phyloP scores from a whole-genome alignment of 495 filamentous ascomycete genomes.

The Hypoxylon subgilvum region DNA sequence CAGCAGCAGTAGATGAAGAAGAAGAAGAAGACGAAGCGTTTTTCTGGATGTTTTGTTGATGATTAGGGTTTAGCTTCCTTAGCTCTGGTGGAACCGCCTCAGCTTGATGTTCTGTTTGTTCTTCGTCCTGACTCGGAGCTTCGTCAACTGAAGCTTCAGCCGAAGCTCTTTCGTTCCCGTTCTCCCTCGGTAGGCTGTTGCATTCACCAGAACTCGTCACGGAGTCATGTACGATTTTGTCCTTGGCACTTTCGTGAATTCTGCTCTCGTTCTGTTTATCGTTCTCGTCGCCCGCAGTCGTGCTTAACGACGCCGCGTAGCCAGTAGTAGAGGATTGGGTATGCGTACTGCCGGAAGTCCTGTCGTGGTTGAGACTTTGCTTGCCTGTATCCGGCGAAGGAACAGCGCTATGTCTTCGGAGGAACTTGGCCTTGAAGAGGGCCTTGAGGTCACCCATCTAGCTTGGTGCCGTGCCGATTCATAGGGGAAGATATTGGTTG shows the following conservation, averaged over 20 bases:
- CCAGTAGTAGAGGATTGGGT: conserved; percentile 34
- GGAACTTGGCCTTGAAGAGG: conserved; percentile 56
- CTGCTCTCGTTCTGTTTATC: neutral
- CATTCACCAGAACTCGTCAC: too few relatives aligned
- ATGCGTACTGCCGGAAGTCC: conserved; percentile 37
- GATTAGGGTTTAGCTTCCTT: conserved; percentile 15
- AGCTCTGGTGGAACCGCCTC: conserved; percentile 35
- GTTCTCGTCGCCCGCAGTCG: conserved; percentile 16
- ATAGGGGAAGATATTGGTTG: neutral
- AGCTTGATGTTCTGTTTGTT: conserved; percentile 1
- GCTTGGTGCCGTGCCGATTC: conserved; percentile 6
- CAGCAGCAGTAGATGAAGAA: too few relatives aligned
- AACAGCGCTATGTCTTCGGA: conserved; percentile 50
- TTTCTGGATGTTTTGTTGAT: conserved; percentile 6
- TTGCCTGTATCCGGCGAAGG: conserved; percentile 45
- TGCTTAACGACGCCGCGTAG: conserved; percentile 35
- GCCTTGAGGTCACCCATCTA: conserved; percentile 55
- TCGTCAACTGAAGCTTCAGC: neutral
- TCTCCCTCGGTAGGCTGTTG: too few relatives aligned
- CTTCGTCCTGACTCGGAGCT: conserved; percentile 7
- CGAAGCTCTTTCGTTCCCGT: too few relatives aligned
- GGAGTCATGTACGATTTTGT: conserved; percentile 7
- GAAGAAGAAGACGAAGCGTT: too few relatives aligned
- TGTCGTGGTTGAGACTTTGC: conserved; percentile 30
- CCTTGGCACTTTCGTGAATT: conserved; percentile 3